Evolutionary conservation across 139 green algal species (phyloP).

Genomic region (Pycnococcus provasolii): DNA sequence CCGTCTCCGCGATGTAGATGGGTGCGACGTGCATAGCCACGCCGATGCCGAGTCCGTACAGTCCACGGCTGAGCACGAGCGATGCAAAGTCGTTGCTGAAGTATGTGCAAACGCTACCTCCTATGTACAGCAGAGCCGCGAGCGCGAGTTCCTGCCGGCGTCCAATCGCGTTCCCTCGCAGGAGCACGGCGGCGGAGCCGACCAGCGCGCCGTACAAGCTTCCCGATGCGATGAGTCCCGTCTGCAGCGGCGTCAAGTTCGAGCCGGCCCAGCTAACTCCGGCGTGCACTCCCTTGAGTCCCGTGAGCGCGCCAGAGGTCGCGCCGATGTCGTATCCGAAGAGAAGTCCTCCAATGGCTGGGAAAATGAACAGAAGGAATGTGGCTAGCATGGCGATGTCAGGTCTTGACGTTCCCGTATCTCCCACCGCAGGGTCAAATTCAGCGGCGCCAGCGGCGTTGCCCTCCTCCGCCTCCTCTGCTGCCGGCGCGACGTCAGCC

Average conservation of each 20-base stretch:
- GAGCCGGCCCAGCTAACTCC: neutral
- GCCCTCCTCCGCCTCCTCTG: too few species aligned
- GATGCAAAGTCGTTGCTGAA: constrained; percentile 28
- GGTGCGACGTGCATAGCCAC: constrained; percentile 86
- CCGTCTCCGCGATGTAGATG: constrained; percentile 84
- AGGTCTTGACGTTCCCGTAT: too few species aligned
- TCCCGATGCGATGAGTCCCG: constrained; percentile 56
- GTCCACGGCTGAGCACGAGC: constrained; percentile 47
- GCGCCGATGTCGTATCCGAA: constrained; percentile 75
- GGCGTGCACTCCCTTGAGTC: neutral
- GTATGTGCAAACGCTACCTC: constrained; percentile 30
- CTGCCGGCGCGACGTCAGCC: too few species aligned
- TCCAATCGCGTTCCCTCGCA: constrained; percentile 59
- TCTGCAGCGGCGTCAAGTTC: constrained; percentile 40
- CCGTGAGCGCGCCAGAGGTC: constrained; percentile 27
- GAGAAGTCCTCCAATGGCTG: constrained; percentile 37
- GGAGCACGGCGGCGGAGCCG: constrained; percentile 48
- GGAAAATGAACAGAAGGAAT: constrained; percentile 33
- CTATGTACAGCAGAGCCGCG: constrained; percentile 55
- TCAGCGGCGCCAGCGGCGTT: too few species aligned
- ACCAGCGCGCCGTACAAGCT: constrained; percentile 67
- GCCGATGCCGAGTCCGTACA: constrained; percentile 82
- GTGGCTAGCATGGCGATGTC: constrained; percentile 7
- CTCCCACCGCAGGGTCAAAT: too few species aligned
- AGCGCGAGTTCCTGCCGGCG: constrained; percentile 61